These are phyloP conservation scores for Pseudonitzschia pungens DNA, from an alignment of 108 stramenopile genomes.

Conservation along the genomic window DNA sequence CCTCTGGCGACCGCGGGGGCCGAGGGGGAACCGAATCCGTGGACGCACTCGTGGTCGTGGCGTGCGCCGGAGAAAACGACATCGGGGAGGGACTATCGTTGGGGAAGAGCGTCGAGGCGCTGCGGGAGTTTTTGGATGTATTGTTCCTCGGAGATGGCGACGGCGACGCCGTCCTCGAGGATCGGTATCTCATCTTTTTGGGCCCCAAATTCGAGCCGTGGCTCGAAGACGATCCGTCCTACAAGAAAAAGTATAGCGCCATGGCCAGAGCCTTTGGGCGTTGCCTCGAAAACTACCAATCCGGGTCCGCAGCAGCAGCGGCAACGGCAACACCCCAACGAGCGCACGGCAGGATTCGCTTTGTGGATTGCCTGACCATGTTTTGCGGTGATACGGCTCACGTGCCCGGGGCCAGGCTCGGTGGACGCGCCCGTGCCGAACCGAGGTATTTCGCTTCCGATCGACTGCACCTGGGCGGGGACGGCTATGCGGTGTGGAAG, in stretches of 20 bases:
- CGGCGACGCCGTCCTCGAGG: not conserved
- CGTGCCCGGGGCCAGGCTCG: slow-evolving; percentile 54
- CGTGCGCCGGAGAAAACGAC: slow-evolving; percentile 87
- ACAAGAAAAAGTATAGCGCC: slow-evolving; percentile 60
- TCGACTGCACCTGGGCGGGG: slow-evolving; percentile 62
- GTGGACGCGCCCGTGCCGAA: slow-evolving; percentile 61
- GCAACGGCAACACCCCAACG: not conserved
- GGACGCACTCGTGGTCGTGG: slow-evolving; percentile 45
- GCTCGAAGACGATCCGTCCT: slow-evolving; percentile 36
- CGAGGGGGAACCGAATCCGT: too few species aligned
- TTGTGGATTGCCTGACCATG: slow-evolving; percentile 66
- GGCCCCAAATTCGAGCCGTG: slow-evolving; percentile 88
- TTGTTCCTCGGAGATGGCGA: slow-evolving; percentile 28
- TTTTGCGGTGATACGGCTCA: slow-evolving; percentile 62
- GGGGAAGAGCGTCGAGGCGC: slow-evolving; percentile 24
- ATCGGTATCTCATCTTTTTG: slow-evolving; percentile 52
- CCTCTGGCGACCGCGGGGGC: too few species aligned
- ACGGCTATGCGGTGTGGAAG: slow-evolving; percentile 75
- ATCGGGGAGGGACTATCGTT: slow-evolving; percentile 46
- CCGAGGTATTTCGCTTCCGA: slow-evolving; percentile 56
- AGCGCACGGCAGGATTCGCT: slow-evolving; percentile 26
- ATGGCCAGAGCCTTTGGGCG: slow-evolving; percentile 56
- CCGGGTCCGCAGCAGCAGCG: not conserved
- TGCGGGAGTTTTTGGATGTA: slow-evolving; percentile 36
- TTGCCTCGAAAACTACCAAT: slow-evolving; percentile 34